A percentile compares a stretch with the other conserved stretches of the same genome.
Conservation (phyloP, 352 stramenopile species). For the Elongisporangium senticosum region DNA sequence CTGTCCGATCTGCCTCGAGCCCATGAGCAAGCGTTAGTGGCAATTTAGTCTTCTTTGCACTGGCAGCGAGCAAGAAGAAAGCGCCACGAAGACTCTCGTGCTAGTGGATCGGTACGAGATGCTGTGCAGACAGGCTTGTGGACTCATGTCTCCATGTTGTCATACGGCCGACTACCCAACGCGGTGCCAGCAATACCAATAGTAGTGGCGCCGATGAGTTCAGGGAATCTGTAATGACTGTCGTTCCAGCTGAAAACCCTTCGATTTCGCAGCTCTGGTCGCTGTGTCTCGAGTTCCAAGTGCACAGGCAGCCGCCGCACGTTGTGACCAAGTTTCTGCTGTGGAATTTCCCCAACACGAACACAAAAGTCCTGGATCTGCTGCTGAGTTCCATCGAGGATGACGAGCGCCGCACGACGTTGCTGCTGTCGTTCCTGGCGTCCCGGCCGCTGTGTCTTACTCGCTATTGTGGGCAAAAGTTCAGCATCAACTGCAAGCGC, state of each 20-base stretch:
- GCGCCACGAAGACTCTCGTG: not conserved
- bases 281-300: conserved; percentile 10
- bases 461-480: conserved; percentile 20
- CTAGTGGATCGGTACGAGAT: conserved; percentile 8
- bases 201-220: not conserved
- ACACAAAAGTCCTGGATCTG: conserved; percentile 8
- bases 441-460: conserved; percentile 21
- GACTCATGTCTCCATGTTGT: conserved; percentile 22
- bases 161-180: conserved; percentile 17
- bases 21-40: conserved; percentile 18
- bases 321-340: no score
- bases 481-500: conserved; percentile 55
- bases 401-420: conserved; percentile 31
- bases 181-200: not conserved
- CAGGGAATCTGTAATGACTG: no score
- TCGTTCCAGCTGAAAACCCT: no score
- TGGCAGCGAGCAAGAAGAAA: no score
- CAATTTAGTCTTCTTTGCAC: not conserved
- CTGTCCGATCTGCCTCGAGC: conserved; percentile 22
- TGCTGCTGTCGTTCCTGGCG: conserved; percentile 29
- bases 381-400: conserved; percentile 31
- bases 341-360: no score
- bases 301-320: not conserved
- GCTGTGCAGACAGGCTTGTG: conserved; percentile 18
- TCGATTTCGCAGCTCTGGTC: not conserved